These are phyloP conservation scores for Coprinellus micaceus DNA, from an alignment of 768 basidiomycete species.

Conservation along the genomic window DNA sequence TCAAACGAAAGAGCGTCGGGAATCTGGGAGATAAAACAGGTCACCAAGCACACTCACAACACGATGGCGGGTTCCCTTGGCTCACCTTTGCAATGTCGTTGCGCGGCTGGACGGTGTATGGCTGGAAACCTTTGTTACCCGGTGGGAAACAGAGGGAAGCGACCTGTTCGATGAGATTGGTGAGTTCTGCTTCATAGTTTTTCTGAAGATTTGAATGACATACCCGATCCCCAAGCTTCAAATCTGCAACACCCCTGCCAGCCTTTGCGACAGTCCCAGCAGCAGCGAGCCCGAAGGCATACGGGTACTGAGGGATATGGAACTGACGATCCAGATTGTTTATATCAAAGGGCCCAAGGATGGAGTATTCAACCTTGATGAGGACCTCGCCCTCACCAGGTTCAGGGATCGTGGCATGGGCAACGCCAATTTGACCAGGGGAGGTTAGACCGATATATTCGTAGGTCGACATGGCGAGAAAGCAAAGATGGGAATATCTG, in stretches of 20 bases:
- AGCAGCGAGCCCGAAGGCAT: background rate
- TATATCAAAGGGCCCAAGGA: conserved; percentile 38
- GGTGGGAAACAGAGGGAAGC: conserved; percentile 26
- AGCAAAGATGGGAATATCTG: too few species aligned
- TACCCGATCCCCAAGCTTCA: conserved; percentile 39
- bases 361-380: conserved; percentile 37
- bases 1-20: conserved; percentile 37
- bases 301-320: conserved; percentile 12
- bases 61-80: background rate
- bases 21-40: conserved; percentile 25
- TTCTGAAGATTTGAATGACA: conserved; percentile 5
- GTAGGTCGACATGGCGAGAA: conserved; percentile 37
- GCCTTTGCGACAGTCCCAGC: conserved; percentile 33
- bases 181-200: background rate
- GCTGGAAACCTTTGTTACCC: conserved; percentile 31
- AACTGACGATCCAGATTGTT: conserved; percentile 35
- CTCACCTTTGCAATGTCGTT: conserved; percentile 34
- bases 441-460: conserved; percentile 37
- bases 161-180: background rate
- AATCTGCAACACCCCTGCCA: conserved; percentile 29
- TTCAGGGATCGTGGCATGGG: conserved; percentile 31
- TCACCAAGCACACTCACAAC: background rate
- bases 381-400: conserved; percentile 36
- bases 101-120: conserved; percentile 29
- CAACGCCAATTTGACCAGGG: conserved; percentile 31